These are phyloP conservation scores for Penicillium canescens DNA, from an alignment of 495 filamentous ascomycete genomes.

Conservation along the genomic window DNA sequence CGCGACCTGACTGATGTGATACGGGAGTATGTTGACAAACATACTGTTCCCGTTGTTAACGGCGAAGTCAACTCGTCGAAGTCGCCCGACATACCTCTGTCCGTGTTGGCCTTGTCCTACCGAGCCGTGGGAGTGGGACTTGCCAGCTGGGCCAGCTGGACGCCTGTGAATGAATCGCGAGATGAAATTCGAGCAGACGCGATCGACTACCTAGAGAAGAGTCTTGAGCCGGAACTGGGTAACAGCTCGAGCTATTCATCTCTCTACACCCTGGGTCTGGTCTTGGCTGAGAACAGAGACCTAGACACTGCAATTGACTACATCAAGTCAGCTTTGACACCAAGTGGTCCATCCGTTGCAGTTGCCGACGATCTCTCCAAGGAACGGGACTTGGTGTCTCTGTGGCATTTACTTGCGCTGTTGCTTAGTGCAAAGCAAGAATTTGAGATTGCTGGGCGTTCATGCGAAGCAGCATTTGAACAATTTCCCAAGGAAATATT, in stretches of 20 bases:
- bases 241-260: slow-evolving; percentile 65
- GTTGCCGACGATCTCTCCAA: slow-evolving; percentile 30
- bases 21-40: slow-evolving; percentile 62
- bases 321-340: slow-evolving; percentile 63
- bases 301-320: slow-evolving; percentile 73
- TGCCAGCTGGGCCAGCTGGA: slow-evolving; percentile 82
- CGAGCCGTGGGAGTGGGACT: slow-evolving; percentile 79
- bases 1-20: slow-evolving; percentile 63
- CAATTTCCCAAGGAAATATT: slow-evolving; percentile 65
- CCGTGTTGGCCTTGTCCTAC: slow-evolving; percentile 66
- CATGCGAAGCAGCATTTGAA: slow-evolving; percentile 88
- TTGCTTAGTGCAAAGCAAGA: slow-evolving; percentile 85
- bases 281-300: slow-evolving; percentile 80
- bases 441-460: slow-evolving; percentile 72
- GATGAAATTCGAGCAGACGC: slow-evolving; percentile 71
- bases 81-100: slow-evolving; percentile 45
- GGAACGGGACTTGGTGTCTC: slow-evolving; percentile 42
- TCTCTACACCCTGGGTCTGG: slow-evolving; percentile 74
- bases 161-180: slow-evolving; percentile 67
- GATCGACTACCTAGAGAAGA: slow-evolving; percentile 68
- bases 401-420: slow-evolving; percentile 85
- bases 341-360: slow-evolving; percentile 26
- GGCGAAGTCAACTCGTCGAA: slow-evolving; percentile 25
- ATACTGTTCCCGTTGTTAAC: slow-evolving; percentile 34
- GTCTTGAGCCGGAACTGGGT: slow-evolving; percentile 63